Evolutionary conservation across 345 rosid species (phyloP).

Genomic region (Ceriops zippeliana): DNA sequence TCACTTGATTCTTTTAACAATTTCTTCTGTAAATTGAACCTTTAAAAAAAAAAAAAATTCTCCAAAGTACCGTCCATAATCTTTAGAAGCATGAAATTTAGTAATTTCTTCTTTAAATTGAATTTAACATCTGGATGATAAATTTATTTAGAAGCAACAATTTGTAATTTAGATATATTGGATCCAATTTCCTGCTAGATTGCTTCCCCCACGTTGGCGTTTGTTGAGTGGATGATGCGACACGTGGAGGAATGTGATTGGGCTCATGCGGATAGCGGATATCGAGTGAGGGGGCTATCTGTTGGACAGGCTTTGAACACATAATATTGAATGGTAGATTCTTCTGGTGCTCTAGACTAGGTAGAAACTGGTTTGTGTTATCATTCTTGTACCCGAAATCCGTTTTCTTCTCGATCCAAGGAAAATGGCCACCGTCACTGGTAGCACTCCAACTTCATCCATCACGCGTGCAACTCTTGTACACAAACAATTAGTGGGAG

Average conservation of each 20-base stretch:
- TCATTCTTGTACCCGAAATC: too few relatives aligned
- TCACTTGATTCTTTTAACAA: conserved; percentile 31
- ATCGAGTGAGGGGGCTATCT: conserved; percentile 30
- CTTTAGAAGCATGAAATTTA: conserved; percentile 7
- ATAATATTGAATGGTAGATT: conserved; percentile 6
- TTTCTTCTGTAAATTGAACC: conserved; percentile 35
- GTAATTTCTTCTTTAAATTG: neutral
- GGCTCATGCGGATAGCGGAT: conserved; percentile 52
- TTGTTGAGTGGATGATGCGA: conserved; percentile 28
- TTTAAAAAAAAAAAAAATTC: neutral
- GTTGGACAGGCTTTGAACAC: conserved; percentile 10
- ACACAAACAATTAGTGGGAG: conserved; percentile 35
- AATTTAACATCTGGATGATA: neutral
- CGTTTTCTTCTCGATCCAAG: conserved; percentile 12
- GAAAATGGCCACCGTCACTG: conserved; percentile 59
- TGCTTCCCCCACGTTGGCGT: too few relatives aligned
- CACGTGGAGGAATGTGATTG: conserved; percentile 65
- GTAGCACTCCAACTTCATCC: conserved; percentile 45
- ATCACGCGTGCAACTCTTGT: conserved; percentile 42
- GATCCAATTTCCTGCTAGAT: too few relatives aligned
- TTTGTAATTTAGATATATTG: too few relatives aligned
- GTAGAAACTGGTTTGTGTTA: too few relatives aligned
- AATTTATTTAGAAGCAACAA: too few relatives aligned
- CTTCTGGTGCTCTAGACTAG: neutral
- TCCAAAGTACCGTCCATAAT: conserved; percentile 15